A percentile compares a stretch with the other conserved stretches of the same genome.
phyloP scores from a whole-genome alignment of 768 basidiomycete species.

The Hypsizygus marmoreus region DNA sequence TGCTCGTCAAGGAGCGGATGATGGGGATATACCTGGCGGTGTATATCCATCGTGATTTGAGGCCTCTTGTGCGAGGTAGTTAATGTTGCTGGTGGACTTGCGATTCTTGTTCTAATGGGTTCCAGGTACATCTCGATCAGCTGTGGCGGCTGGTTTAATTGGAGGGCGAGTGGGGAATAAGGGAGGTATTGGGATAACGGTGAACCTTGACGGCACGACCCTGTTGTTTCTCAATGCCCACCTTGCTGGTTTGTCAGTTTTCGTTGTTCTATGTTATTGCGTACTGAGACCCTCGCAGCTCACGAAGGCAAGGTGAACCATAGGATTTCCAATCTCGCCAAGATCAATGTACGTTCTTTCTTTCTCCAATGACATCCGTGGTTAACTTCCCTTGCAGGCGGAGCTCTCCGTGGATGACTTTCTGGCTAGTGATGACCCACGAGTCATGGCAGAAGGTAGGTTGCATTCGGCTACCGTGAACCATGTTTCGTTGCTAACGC shows the following conservation, averaged over 20 bases:
- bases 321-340: constrained; percentile 82
- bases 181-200: constrained; percentile 86
- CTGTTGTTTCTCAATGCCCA: constrained; percentile 92
- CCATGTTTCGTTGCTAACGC: constrained; percentile 1
- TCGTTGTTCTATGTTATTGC: not conserved
- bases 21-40: constrained; percentile 86
- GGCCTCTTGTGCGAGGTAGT: constrained; percentile 65
- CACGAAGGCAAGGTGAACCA: constrained; percentile 77
- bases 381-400: constrained; percentile 40
- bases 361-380: not conserved
- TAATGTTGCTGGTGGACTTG: not conserved
- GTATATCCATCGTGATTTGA: constrained; percentile 74
- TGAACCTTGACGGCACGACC: constrained; percentile 80
- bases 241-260: constrained; percentile 64
- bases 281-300: constrained; percentile 44
- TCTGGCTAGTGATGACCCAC: constrained; percentile 61
- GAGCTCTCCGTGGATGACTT: constrained; percentile 83
- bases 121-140: constrained; percentile 77
- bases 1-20: constrained; percentile 86
- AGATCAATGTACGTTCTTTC: constrained; percentile 76
- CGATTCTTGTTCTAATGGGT: constrained; percentile 9
- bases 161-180: constrained; percentile 94
- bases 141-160: constrained; percentile 87
- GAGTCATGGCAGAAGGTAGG: constrained; percentile 72
- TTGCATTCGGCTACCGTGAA: constrained; percentile 1